Base-by-base conservation (phyloP, 2,329 filamentous ascomycete species). In the Diplocarpon rosae region DNA sequence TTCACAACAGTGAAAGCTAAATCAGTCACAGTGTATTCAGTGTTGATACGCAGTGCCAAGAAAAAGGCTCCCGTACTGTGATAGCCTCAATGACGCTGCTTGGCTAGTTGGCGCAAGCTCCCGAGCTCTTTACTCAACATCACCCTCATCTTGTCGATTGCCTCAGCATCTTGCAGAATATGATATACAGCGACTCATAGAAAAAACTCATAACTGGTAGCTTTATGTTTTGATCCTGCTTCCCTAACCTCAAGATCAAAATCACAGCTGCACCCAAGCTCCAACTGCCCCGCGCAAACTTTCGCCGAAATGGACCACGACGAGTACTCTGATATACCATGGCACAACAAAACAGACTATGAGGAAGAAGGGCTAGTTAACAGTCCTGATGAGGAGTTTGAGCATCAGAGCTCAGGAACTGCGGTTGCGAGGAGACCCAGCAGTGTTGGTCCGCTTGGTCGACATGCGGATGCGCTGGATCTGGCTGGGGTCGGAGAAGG, bases 241-340 rank as follows among this genome's bases (percentile, higher is more conserved):
- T 24, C 4, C 7, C 20, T 24, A 7, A 7, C 20, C 20, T 24
- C 20, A 3, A 7, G 20, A 24, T 24, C 20, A 3, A 24, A 24
- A 24, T 7, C 20, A 3, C 20, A 24, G 20, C 20, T 24, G 20
- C 20, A 24, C 20, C 20, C 20, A 14, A 32, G 11, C 29, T 43
- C 45, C 44, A 36, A 33, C 43, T 56, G 50, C 51, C 56, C 56
- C 56, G 54, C 56, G 49, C 51, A 43, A 35, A 35, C 27, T 32
- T 39, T 31, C 38, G 37, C 38, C 33, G 38, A 42, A 27, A 62
- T 62, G 59, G 55, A 62, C 39, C 52, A 60, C 59, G 82, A 85
- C 65, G 82, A 84, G 66, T 92, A 92, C 65, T 84, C 86, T 61
- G 85, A 77, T 61, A 78, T 90, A 51, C 83, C 83, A 47, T 93